These are phyloP conservation scores for Aphanomyces euteiches DNA, from an alignment of 352 stramenopile genomes.

Conservation along the genomic window DNA sequence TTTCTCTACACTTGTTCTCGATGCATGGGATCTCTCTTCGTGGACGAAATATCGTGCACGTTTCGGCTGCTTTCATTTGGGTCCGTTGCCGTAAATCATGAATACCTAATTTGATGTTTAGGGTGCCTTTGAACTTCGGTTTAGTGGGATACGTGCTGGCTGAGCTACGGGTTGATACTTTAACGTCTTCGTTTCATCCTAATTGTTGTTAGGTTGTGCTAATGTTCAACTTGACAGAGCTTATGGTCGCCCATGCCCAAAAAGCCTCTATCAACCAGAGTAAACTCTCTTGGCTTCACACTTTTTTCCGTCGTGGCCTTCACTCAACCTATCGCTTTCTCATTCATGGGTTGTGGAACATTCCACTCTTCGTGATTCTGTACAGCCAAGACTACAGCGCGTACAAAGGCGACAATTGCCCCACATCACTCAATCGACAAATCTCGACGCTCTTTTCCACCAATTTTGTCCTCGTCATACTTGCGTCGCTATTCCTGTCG, in stretches of 20 bases:
- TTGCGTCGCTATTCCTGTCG: not conserved
- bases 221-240: conserved; percentile 22
- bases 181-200: too few relatives aligned
- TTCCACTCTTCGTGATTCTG: not conserved
- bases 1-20: conserved; percentile 14
- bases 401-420: conserved; percentile 8
- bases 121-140: not conserved
- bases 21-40: conserved; percentile 7
- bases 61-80: not conserved
- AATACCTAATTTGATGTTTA: not conserved
- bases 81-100: not conserved
- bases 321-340: not conserved
- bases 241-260: not conserved
- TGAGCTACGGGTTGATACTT: not conserved
- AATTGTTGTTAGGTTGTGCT: conserved; percentile 7
- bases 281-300: not conserved
- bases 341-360: not conserved
- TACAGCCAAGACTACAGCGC: conserved; percentile 2
- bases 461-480: not conserved
- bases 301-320: not conserved
- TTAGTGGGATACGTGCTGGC: conserved; percentile 15
- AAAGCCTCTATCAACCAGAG: not conserved
- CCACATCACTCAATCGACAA: not conserved
- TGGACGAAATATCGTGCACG: conserved; percentile 9
- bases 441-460: not conserved